phyloP scores from a whole-genome alignment of 2,329 filamentous ascomycete species.

The Scedosporium dehoogii region DNA sequence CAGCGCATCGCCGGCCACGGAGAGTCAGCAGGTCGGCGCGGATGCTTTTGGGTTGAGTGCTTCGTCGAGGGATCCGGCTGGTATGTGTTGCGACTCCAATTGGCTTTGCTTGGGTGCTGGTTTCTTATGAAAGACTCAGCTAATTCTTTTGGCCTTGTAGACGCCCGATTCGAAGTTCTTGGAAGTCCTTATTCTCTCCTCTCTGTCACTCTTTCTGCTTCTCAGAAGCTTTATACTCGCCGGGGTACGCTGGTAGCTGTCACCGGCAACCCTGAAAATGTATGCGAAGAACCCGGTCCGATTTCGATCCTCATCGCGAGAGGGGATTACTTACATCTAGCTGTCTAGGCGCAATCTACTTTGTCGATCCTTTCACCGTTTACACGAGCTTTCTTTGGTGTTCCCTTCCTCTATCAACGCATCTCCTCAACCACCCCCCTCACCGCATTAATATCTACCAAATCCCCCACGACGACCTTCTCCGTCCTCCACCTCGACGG shows the following conservation, averaged over 20 bases:
- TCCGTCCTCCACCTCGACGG: conserved; percentile 84
- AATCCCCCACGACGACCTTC: conserved; percentile 77
- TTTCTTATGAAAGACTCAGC: not conserved
- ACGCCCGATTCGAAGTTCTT: conserved; percentile 90
- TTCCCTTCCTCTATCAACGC: conserved; percentile 92
- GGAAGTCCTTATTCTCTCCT: conserved; percentile 88
- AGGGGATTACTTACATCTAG: conserved; percentile 5
- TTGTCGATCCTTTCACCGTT: conserved; percentile 80
- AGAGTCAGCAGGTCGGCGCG: conserved; percentile 36
- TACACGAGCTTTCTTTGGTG: conserved; percentile 66
- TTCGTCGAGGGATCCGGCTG: conserved; percentile 37
- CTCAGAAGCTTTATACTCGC: conserved; percentile 85
- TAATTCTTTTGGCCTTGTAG: conserved; percentile 32
- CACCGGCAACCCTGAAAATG: conserved; percentile 84
- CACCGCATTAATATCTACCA: conserved; percentile 80
- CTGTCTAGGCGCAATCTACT: conserved; percentile 69
- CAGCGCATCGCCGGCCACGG: conserved; percentile 48
- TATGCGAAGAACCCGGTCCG: conserved; percentile 26
- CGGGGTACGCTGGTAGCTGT: conserved; percentile 85
- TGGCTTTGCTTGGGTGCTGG: not conserved
- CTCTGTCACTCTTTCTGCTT: conserved; percentile 85
- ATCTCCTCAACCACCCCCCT: conserved; percentile 81
- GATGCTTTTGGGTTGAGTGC: conserved; percentile 51
- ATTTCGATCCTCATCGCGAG: not conserved
- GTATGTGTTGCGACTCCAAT: conserved; percentile 22